These are phyloP conservation scores for Juncus inflexus DNA, from an alignment of 176 grass and related monocot genomes.

Conservation along the genomic window DNA sequence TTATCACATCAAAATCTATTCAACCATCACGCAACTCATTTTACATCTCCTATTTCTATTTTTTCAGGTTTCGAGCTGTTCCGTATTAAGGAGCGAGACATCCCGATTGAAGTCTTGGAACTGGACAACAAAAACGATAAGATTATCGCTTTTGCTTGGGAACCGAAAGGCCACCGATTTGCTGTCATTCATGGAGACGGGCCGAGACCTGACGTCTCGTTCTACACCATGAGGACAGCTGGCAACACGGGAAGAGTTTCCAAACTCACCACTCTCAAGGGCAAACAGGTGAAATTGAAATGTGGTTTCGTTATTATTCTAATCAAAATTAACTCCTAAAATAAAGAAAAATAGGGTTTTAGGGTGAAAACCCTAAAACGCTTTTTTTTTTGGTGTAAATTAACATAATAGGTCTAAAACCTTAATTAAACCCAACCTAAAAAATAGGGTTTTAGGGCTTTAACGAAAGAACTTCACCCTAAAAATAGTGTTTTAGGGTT, in stretches of 20 bases:
- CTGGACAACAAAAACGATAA: slow-evolving; percentile 98
- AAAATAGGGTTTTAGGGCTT: too few relatives aligned
- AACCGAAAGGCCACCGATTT: slow-evolving; percentile 86
- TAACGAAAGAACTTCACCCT: too few relatives aligned
- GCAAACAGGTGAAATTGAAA: slow-evolving; percentile 43
- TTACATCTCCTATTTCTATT: too few relatives aligned
- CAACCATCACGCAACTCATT: too few relatives aligned
- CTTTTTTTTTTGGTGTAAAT: too few relatives aligned
- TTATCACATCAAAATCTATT: too few relatives aligned
- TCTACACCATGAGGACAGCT: slow-evolving; percentile 67
- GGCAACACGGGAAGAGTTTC: slow-evolving; percentile 52
- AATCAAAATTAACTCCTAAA: background rate
- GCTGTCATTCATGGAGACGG: slow-evolving; percentile 88
- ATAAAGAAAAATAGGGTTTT: too few relatives aligned
- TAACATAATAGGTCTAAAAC: too few relatives aligned
- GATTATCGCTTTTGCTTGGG: slow-evolving; percentile 94
- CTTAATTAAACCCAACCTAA: too few relatives aligned
- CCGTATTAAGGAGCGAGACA: slow-evolving; percentile 91
- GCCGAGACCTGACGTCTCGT: slow-evolving; percentile 73
- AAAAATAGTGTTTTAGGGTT: too few relatives aligned
- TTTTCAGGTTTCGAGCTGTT: slow-evolving; percentile 71
- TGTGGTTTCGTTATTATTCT: too few relatives aligned
- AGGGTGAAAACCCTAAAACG: too few relatives aligned
- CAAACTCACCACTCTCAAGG: slow-evolving; percentile 78
- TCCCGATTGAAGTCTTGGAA: slow-evolving; percentile 95